Conservation (phyloP, 495 filamentous ascomycete genomes). For the Xylaria telfairii region DNA sequence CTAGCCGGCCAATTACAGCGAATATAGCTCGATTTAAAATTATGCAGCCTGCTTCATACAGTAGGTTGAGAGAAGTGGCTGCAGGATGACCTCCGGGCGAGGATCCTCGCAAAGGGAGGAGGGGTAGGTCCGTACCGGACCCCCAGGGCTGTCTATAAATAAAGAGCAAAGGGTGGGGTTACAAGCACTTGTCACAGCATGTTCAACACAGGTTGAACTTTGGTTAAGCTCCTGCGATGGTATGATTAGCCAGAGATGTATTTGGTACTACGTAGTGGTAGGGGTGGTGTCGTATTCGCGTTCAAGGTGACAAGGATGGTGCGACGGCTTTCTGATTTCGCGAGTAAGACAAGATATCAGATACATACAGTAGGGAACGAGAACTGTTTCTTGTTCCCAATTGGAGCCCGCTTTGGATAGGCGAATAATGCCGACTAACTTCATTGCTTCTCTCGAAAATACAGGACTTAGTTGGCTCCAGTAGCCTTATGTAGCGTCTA, state of each 20-base stretch:
- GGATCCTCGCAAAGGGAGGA: too few species aligned
- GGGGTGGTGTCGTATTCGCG: background rate
- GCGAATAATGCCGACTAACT: background rate
- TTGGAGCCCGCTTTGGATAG: background rate
- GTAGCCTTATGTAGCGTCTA: background rate
- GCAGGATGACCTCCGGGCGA: too few species aligned
- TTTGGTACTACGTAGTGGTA: background rate
- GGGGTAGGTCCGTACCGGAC: too few species aligned
- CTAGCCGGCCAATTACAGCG: too few species aligned
- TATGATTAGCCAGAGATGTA: background rate
- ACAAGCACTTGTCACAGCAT: too few species aligned
- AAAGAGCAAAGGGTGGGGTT: too few species aligned
- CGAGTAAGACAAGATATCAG: background rate
- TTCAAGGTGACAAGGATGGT: background rate
- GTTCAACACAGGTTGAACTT: too few species aligned
- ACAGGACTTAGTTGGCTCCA: background rate
- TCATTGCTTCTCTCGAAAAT: background rate
- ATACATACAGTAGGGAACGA: background rate
- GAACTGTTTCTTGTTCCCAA: background rate
- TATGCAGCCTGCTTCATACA: too few species aligned
- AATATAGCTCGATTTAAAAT: too few species aligned
- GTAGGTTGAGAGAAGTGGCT: too few species aligned
- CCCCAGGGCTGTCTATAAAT: too few species aligned
- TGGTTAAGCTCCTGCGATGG: too few species aligned
- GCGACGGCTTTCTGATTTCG: background rate